A percentile compares a stretch with the other conserved stretches of the same genome.
These are phyloP conservation scores for Dryas alaskensis DNA, from an alignment of 306 rosid genomes.

Conservation along the genomic window DNA sequence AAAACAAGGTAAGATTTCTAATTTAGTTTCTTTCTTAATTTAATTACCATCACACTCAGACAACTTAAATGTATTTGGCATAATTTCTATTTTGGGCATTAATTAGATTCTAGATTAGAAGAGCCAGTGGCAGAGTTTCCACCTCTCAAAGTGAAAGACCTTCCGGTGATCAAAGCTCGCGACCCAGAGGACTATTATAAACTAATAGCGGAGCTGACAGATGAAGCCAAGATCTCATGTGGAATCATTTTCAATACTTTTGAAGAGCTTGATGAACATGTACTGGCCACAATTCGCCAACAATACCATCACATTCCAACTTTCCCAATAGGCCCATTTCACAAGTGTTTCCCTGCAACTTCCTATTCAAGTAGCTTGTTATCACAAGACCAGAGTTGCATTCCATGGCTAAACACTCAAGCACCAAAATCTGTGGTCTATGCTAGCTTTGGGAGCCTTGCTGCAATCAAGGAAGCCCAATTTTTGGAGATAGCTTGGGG, in stretches of 20 bases:
- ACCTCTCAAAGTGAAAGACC: conserved; percentile 46
- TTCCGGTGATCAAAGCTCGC: conserved; percentile 21
- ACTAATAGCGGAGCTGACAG: conserved; percentile 16
- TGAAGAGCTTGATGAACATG: conserved; percentile 42
- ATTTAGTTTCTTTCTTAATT: neutral
- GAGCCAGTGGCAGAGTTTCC: conserved; percentile 37
- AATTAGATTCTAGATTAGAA: conserved; percentile 33
- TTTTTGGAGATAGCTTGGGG: conserved; percentile 66
- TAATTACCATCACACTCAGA: too few relatives aligned
- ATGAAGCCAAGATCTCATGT: conserved; percentile 34
- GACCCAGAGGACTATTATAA: conserved; percentile 22
- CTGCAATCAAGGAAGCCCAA: conserved; percentile 20
- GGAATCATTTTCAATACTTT: conserved; percentile 57
- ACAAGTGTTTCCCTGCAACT: conserved; percentile 31
- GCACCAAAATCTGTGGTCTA: conserved; percentile 39
- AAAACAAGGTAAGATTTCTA: conserved; percentile 32
- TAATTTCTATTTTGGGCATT: neutral
- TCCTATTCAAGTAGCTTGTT: conserved; percentile 34
- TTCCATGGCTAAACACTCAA: conserved; percentile 51
- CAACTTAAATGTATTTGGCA: neutral
- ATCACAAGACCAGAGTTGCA: conserved; percentile 41
- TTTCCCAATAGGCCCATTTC: conserved; percentile 61
- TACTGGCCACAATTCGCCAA: conserved; percentile 27
- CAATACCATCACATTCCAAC: conserved; percentile 30
- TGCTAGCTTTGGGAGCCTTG: conserved; percentile 57